phyloP scores from a whole-genome alignment of 495 filamentous ascomycete genomes.

The Talaromyces ruber region DNA sequence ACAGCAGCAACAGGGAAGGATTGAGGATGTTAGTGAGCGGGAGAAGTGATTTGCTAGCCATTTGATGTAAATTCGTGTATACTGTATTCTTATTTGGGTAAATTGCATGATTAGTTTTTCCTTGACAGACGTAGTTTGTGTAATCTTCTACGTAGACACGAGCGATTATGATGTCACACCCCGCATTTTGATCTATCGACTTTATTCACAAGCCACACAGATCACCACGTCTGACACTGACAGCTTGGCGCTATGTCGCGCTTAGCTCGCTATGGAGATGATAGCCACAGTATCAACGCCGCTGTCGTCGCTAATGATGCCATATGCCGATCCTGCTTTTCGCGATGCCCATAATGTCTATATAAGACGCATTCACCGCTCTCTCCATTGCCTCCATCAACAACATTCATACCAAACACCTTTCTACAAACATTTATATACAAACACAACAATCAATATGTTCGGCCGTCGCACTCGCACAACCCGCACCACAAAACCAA shows the following conservation, averaged over 20 bases:
- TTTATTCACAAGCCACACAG: neutral
- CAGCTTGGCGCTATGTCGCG: neutral
- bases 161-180: neutral
- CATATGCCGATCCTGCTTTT: neutral
- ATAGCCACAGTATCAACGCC: neutral
- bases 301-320: constrained; percentile 1
- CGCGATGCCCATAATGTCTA: neutral
- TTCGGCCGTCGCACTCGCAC: constrained; percentile 20
- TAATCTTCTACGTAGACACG: neutral
- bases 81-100: too few species aligned
- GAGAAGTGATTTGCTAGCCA: neutral
- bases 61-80: too few species aligned
- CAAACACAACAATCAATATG: constrained; percentile 11
- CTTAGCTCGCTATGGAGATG: neutral
- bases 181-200: too few species aligned
- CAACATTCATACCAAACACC: neutral
- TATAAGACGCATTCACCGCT: neutral
- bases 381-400: neutral
- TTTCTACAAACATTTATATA: neutral
- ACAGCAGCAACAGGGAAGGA: neutral
- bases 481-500: constrained; percentile 41
- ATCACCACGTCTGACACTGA: neutral
- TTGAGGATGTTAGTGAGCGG: constrained; percentile 4
- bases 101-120: too few species aligned
- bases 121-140: neutral